Conservation (phyloP, 2,329 filamentous ascomycete species). For the Peltaster fructicola region DNA sequence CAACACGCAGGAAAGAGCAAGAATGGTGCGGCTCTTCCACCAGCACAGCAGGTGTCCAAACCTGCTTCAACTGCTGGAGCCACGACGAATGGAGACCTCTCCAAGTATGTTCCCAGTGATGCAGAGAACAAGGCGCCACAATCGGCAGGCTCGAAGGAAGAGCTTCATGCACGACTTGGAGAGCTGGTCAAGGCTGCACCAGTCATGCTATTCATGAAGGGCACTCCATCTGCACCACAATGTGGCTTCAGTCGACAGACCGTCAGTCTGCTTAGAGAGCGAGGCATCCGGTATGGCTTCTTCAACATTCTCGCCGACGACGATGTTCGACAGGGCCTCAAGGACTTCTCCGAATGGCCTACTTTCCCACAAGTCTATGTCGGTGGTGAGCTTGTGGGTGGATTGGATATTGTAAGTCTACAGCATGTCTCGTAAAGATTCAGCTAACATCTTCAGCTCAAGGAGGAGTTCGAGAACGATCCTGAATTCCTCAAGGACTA, state of each 20-base stretch:
- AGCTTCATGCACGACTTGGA: constrained; percentile 60
- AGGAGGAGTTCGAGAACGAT: constrained; percentile 78
- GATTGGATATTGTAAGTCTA: constrained; percentile 75
- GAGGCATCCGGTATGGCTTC: constrained; percentile 89
- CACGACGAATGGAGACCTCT: constrained; percentile 18
- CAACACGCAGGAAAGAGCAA: constrained; percentile 44
- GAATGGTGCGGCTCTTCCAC: constrained; percentile 24
- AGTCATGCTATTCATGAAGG: constrained; percentile 99
- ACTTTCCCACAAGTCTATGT: constrained; percentile 94
- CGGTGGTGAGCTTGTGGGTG: constrained; percentile 75
- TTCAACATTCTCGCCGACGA: constrained; percentile 98
- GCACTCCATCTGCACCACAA: constrained; percentile 71
- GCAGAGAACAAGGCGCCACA: constrained; percentile 10
- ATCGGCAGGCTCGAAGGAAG: constrained; percentile 57
- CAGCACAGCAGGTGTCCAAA: constrained; percentile 26
- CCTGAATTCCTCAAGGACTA: constrained; percentile 67
- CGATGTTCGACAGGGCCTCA: constrained; percentile 87
- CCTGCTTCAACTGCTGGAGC: constrained; percentile 22
- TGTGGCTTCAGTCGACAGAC: constrained; percentile 88
- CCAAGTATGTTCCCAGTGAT: constrained; percentile 29
- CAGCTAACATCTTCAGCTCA: constrained; percentile 42
- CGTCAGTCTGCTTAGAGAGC: constrained; percentile 70
- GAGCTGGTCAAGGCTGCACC: constrained; percentile 88
- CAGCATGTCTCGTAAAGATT: not conserved
- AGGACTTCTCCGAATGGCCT: constrained; percentile 97